phyloP scores from a whole-genome alignment of 495 filamentous ascomycete genomes.

The Aspergillus nanangensis region DNA sequence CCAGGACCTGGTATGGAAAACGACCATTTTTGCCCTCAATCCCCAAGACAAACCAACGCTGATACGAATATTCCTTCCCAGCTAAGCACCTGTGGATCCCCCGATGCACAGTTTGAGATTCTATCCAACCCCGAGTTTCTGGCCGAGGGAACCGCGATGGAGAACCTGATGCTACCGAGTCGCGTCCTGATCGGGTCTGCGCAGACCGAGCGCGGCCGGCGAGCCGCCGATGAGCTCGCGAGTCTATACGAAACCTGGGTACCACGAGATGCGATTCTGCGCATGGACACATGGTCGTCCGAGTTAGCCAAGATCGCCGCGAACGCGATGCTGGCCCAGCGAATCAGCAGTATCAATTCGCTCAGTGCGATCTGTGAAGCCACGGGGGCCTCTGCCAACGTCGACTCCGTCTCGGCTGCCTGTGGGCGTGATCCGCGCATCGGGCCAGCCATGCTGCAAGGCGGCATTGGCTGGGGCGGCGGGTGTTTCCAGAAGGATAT shows the following conservation, averaged over 20 bases:
- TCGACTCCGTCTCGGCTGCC: conserved; percentile 63
- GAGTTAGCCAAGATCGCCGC: conserved; percentile 74
- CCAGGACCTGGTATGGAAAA: conserved; percentile 47
- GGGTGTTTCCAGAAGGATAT: conserved; percentile 80
- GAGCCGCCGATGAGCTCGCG: conserved; percentile 56
- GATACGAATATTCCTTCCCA: neutral
- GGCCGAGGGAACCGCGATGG: conserved; percentile 69
- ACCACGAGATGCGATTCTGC: conserved; percentile 55
- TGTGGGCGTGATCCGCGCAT: conserved; percentile 66
- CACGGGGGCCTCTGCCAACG: conserved; percentile 56
- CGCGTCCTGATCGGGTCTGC: conserved; percentile 70
- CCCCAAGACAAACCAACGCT: neutral
- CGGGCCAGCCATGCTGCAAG: conserved; percentile 63
- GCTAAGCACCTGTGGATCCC: neutral
- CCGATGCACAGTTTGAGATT: conserved; percentile 64
- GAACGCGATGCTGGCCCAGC: conserved; percentile 75
- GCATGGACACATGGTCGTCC: conserved; percentile 70
- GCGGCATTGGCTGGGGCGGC: conserved; percentile 67
- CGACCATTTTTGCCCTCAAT: neutral
- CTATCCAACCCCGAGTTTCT: conserved; percentile 81
- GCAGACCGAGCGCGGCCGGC: conserved; percentile 44
- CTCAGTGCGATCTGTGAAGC: conserved; percentile 73
- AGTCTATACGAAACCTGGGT: conserved; percentile 68
- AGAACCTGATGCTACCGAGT: conserved; percentile 62
- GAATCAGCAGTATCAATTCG: conserved; percentile 77